Evolutionary conservation across 257 asterid genomes (phyloP).

Genomic region (Scutellaria barbata): DNA sequence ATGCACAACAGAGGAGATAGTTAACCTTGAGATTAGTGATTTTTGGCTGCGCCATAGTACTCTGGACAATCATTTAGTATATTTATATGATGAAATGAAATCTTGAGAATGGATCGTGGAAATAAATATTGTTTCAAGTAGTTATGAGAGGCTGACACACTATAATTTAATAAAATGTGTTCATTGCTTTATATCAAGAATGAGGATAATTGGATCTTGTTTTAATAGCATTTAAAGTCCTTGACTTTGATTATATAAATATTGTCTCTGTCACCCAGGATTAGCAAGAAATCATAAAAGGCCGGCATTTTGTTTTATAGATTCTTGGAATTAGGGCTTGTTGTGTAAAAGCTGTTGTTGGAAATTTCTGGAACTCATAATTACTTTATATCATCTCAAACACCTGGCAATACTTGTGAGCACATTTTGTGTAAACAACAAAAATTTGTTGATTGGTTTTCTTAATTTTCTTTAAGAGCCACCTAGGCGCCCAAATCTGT

Average conservation of each 20-base stretch:
- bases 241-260: background rate
- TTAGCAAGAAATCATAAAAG: background rate
- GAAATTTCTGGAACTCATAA: background rate
- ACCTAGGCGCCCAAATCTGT: too few species aligned
- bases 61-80: background rate
- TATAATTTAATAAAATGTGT: background rate
- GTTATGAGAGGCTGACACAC: constrained; percentile 7
- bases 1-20: background rate
- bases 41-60: background rate
- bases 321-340: background rate
- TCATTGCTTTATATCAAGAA: background rate
- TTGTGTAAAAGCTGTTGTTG: background rate
- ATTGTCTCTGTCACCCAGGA: background rate
- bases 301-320: constrained; percentile 1
- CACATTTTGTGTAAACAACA: too few species aligned
- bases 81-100: background rate
- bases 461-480: too few species aligned
- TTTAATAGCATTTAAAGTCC: background rate
- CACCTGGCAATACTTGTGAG: background rate
- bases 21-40: background rate
- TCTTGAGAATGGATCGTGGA: constrained; percentile 2
- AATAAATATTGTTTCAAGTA: background rate
- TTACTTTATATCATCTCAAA: background rate
- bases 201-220: background rate
- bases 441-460: background rate